phyloP scores from a whole-genome alignment of 2,329 filamentous ascomycete genomes.

The Elsinoe necatrix region DNA sequence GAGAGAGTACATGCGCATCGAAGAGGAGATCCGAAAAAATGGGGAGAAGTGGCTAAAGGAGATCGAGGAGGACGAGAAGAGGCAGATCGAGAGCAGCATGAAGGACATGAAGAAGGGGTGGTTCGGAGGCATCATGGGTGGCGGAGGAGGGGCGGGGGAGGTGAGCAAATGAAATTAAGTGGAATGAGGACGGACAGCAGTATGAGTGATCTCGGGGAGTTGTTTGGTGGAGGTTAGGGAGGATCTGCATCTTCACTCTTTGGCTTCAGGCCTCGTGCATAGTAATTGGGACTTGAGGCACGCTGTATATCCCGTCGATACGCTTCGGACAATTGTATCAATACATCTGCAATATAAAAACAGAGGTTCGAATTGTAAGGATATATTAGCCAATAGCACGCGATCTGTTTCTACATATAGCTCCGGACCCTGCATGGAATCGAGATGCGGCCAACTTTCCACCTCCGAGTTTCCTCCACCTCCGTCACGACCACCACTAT shows the following conservation, averaged over 20 bases:
- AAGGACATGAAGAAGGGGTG: slow-evolving; percentile 82
- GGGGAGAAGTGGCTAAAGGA: slow-evolving; percentile 95
- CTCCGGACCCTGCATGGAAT: slow-evolving; percentile 4
- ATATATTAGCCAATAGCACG: background rate
- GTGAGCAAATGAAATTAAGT: background rate
- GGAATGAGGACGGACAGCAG: slow-evolving; percentile 4
- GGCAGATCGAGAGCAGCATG: slow-evolving; percentile 82
- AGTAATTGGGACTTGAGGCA: background rate
- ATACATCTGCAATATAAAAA: background rate
- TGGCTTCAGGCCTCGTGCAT: slow-evolving; percentile 5
- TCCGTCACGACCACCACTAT: background rate
- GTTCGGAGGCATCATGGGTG: slow-evolving; percentile 33
- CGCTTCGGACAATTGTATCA: slow-evolving; percentile 6
- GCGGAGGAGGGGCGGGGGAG: slow-evolving; percentile 15
- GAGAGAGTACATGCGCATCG: slow-evolving; percentile 79
- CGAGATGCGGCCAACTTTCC: slow-evolving; percentile 1
- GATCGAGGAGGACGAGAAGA: slow-evolving; percentile 80
- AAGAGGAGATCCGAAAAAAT: slow-evolving; percentile 85
- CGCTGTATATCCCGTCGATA: slow-evolving; percentile 14
- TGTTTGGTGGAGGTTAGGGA: slow-evolving; percentile 21
- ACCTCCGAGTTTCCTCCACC: slow-evolving; percentile 6
- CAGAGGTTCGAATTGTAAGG: background rate
- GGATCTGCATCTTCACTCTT: slow-evolving; percentile 12
- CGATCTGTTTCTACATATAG: slow-evolving; percentile 4
- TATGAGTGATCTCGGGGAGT: slow-evolving; percentile 23